phyloP scores from a whole-genome alignment of 2,329 filamentous ascomycete genomes.

The Beauveria australis region DNA sequence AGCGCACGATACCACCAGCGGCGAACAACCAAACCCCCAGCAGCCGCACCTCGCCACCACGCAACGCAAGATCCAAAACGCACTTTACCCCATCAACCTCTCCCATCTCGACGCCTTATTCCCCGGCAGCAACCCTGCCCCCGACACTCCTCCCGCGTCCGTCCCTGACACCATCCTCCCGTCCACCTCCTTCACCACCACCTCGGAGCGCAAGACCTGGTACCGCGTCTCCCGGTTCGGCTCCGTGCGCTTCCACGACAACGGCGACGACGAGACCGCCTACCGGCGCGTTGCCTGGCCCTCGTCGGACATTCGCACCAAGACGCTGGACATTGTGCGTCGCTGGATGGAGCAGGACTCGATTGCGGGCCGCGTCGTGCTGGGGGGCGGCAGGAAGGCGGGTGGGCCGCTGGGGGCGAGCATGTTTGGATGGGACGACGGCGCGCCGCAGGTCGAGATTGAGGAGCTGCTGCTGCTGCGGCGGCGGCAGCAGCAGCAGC shows the following conservation, averaged over 20 bases:
- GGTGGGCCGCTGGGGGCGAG: slow-evolving; percentile 33
- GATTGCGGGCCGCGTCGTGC: slow-evolving; percentile 39
- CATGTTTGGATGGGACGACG: slow-evolving; percentile 55
- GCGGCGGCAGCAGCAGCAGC: background rate
- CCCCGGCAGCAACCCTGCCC: slow-evolving; percentile 16
- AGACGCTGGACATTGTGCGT: slow-evolving; percentile 50
- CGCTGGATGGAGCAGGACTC: slow-evolving; percentile 61
- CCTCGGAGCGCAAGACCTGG: slow-evolving; percentile 55
- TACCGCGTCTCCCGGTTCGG: slow-evolving; percentile 55
- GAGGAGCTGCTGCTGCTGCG: slow-evolving; percentile 28
- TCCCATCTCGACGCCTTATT: slow-evolving; percentile 26
- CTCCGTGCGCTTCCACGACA: slow-evolving; percentile 47
- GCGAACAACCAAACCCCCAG: background rate
- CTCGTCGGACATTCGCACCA: slow-evolving; percentile 43
- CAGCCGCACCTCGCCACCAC: background rate
- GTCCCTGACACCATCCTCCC: slow-evolving; percentile 39
- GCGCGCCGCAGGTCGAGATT: slow-evolving; percentile 41
- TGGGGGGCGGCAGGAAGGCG: slow-evolving; percentile 26
- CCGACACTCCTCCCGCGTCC: slow-evolving; percentile 22
- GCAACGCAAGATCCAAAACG: slow-evolving; percentile 6
- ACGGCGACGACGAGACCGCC: slow-evolving; percentile 45
- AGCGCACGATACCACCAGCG: background rate
- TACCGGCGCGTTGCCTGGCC: slow-evolving; percentile 53
- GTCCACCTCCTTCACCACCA: slow-evolving; percentile 42
- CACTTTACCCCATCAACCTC: slow-evolving; percentile 25